Base-by-base conservation (phyloP, 2,329 filamentous ascomycete genomes). In the Ceratocystiopsis sp. region DNA sequence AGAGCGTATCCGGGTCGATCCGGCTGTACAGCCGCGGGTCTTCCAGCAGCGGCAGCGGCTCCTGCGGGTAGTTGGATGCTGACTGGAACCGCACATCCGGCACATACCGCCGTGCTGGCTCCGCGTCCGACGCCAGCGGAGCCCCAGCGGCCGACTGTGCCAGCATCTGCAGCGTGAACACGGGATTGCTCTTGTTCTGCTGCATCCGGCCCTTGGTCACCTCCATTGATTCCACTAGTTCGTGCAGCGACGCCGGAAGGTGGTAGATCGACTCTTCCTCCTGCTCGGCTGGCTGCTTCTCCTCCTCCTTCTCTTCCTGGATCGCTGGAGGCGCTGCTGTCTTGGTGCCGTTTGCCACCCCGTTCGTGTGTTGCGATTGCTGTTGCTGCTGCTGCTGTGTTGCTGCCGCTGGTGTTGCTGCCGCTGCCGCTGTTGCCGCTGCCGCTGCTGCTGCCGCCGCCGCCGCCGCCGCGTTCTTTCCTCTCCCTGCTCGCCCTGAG, bases 1-100 rank as follows among this genome's bases (percentile, higher is more conserved):
- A 98, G 11, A 98, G 69, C 29, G 89, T 94, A 57, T 98, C 91
- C 0, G 87, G 32, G 55, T 98, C 91, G 47, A 98, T 89, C 45
- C 84, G 75, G 21, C 75, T 74, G 61, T 95, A 98, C 48, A 98
- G 64, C 39, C 83, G 71, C 33, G 85, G 83, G 60, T 98, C 86
- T 53, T 95, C 86, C 53, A 96, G 89, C 50, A 96, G 85, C 2
- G 81, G 67, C 37, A 95, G 68, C n/a, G 87, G 82, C 57, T 95
- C 86, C 56, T 93, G 85, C 8, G 91, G 91, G 60, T 93, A 98
- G 52, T 91, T 84, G 9, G 83, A 55, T 49, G 82, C 82, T 11
- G 68, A 64, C 53, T 80, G 78, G 61, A 84, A 84, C 21, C 80
- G 82, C 50, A 80, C 76, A 50, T 87, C 80, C 3, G 91, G 87